Evolutionary conservation across 768 basidiomycete species (phyloP).

Genomic region (Tylopilus subfusipes): DNA sequence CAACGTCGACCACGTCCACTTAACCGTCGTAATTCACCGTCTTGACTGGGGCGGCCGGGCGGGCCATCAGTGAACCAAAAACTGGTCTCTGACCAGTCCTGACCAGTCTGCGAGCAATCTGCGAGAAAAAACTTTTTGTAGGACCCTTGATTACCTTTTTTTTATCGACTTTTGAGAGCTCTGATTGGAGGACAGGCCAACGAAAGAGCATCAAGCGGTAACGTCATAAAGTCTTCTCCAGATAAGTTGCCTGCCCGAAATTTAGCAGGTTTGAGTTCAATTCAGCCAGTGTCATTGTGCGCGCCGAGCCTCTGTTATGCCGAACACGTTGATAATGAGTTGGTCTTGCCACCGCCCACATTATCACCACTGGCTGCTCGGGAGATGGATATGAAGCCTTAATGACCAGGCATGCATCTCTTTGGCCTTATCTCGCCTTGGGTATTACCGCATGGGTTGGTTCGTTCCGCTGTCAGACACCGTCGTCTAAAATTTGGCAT

Average conservation of each 20-base stretch:
- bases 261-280: not conserved
- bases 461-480: slow-evolving; percentile 70
- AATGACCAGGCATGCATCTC: slow-evolving; percentile 44
- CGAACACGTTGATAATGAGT: slow-evolving; percentile 37
- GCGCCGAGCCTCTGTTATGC: slow-evolving; percentile 22
- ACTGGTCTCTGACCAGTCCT: too few relatives aligned
- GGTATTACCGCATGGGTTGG: slow-evolving; percentile 35
- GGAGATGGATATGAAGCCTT: slow-evolving; percentile 51
- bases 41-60: too few relatives aligned
- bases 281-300: not conserved
- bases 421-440: not conserved
- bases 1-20: slow-evolving; percentile 10
- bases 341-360: slow-evolving; percentile 31
- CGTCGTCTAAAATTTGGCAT: too few relatives aligned
- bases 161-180: too few relatives aligned
- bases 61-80: too few relatives aligned
- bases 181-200: too few relatives aligned
- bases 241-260: too few relatives aligned
- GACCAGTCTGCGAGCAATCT: too few relatives aligned
- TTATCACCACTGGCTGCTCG: slow-evolving; percentile 38
- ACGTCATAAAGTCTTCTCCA: too few relatives aligned
- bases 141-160: too few relatives aligned
- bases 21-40: slow-evolving; percentile 12
- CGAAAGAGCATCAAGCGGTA: too few relatives aligned
- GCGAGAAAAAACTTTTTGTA: too few relatives aligned